Evolutionary conservation across 2,329 filamentous ascomycete species (phyloP).

Genomic region (Colletotrichum orbiculare): DNA sequence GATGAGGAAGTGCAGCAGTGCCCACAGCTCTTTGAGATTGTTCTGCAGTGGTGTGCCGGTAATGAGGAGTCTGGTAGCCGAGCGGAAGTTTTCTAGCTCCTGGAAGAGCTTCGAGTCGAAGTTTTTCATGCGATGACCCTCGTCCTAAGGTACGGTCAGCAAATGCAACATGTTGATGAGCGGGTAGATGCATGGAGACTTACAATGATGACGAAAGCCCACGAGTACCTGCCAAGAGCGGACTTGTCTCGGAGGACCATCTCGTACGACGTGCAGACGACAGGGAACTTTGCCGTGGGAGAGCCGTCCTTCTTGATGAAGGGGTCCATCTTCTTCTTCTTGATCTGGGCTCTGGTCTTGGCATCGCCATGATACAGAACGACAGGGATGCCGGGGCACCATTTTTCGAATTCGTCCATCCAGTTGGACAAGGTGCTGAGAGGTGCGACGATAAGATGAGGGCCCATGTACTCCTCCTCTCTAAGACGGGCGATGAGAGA

Average conservation of each 20-base stretch:
- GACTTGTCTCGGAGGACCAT: constrained; percentile 93
- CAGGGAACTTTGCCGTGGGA: constrained; percentile 78
- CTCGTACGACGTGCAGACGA: constrained; percentile 95
- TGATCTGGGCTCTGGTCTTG: constrained; percentile 79
- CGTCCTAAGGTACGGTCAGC: constrained; percentile 69
- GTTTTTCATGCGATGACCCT: constrained; percentile 97
- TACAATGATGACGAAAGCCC: constrained; percentile 97
- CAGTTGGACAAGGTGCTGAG: constrained; percentile 94
- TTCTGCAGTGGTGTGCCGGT: constrained; percentile 97
- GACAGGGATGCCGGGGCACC: constrained; percentile 89
- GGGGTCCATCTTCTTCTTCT: constrained; percentile 75
- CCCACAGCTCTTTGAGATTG: constrained; percentile 95
- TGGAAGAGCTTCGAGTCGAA: constrained; percentile 92
- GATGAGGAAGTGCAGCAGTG: constrained; percentile 89
- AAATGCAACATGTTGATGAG: not conserved
- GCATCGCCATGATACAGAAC: constrained; percentile 91
- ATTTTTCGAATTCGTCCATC: constrained; percentile 92
- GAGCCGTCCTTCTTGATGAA: constrained; percentile 69
- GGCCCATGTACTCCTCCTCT: constrained; percentile 87
- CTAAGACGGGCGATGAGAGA: constrained; percentile 87
- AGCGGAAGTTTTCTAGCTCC: constrained; percentile 87
- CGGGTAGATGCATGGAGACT: constrained; percentile 43
- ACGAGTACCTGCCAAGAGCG: constrained; percentile 83
- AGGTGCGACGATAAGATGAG: constrained; percentile 90
- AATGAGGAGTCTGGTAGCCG: constrained; percentile 89